A percentile compares a stretch with the other conserved stretches of the same genome.
phyloP scores from a whole-genome alignment of 176 grass and related monocot species.

The Musa itinerans region DNA sequence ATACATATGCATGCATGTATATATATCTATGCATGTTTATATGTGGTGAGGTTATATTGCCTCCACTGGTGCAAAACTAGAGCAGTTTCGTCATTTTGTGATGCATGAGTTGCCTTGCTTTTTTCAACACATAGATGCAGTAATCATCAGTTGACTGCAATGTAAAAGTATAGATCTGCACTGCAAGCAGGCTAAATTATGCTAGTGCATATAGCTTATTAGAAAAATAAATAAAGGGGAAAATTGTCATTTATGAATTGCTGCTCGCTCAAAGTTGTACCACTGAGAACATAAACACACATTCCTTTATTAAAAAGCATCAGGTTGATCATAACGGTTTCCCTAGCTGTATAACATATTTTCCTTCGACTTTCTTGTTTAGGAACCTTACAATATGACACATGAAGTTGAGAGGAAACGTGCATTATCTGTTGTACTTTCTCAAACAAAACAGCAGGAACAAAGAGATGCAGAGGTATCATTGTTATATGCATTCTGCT shows the following conservation, averaged over 20 bases:
- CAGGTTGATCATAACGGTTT: background rate
- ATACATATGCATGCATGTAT: too few species aligned
- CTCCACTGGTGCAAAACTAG: background rate
- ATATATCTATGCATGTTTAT: too few species aligned
- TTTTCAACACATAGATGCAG: slow-evolving; percentile 13
- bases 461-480: slow-evolving; percentile 71
- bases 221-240: too few species aligned
- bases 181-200: too few species aligned
- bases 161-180: too few species aligned
- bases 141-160: too few species aligned
- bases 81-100: slow-evolving; percentile 8
- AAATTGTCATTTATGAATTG: too few species aligned
- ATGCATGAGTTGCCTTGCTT: background rate
- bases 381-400: slow-evolving; percentile 68
- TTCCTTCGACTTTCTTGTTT: background rate
- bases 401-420: slow-evolving; percentile 88
- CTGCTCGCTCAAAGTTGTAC: too few species aligned
- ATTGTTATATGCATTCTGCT: slow-evolving; percentile 10
- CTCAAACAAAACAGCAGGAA: slow-evolving; percentile 83
- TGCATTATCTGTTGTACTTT: slow-evolving; percentile 70
- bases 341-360: background rate
- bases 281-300: too few species aligned
- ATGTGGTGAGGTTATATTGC: too few species aligned
- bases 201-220: too few species aligned
- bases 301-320: too few species aligned